Evolutionary conservation across 345 rosid genomes (phyloP).

Genomic region (Euphorbia pulcherrima): DNA sequence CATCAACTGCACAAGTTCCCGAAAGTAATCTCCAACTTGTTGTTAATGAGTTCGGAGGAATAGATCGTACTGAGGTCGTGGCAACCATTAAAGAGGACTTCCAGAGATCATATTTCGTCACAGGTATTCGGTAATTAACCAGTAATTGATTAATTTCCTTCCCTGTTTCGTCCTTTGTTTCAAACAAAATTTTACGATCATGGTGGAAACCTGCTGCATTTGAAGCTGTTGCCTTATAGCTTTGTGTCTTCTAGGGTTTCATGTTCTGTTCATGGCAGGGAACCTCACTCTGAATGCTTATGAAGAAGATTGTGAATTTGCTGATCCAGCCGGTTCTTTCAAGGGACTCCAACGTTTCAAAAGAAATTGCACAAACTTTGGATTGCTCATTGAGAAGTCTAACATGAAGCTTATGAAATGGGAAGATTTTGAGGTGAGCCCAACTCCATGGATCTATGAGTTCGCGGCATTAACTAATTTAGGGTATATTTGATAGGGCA

Average conservation of each 20-base stretch:
- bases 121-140: constrained; percentile 37
- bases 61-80: constrained; percentile 56
- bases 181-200: neutral
- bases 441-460: neutral
- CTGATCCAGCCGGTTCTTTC: constrained; percentile 97
- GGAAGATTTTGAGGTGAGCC: constrained; percentile 73
- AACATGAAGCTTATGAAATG: constrained; percentile 86
- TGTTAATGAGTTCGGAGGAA: constrained; percentile 46
- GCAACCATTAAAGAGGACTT: constrained; percentile 68
- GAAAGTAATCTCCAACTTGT: constrained; percentile 25
- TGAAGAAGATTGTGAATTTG: constrained; percentile 89
- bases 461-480: too few relatives aligned
- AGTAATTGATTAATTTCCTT: neutral
- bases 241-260: neutral
- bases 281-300: constrained; percentile 65
- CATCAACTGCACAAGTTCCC: constrained; percentile 25
- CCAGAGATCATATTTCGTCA: constrained; percentile 76
- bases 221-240: neutral
- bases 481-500: neutral
- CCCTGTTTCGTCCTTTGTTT: neutral
- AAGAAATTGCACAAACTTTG: constrained; percentile 88
- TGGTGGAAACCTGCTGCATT: neutral
- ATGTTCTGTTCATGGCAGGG: constrained; percentile 36
- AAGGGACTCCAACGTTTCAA: constrained; percentile 80
- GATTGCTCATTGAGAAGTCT: constrained; percentile 67